A percentile compares a stretch with the other conserved stretches of the same genome.
These are phyloP conservation scores for Incumbomyces lentus DNA, from an alignment of 2,329 filamentous ascomycete species.

Conservation along the genomic window DNA sequence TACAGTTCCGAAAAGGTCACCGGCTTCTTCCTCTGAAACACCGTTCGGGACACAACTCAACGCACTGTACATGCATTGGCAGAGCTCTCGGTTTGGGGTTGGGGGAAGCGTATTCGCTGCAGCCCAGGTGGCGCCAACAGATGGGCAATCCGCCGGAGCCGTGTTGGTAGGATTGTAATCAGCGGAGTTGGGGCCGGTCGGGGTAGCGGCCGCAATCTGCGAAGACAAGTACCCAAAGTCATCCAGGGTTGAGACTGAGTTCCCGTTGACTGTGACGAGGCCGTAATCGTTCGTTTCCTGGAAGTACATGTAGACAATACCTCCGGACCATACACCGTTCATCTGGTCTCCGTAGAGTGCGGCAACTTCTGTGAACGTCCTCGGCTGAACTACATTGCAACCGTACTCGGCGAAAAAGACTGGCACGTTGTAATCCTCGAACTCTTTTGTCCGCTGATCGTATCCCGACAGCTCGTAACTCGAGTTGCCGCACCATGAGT, in stretches of 20 bases:
- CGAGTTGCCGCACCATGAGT: constrained; percentile 94
- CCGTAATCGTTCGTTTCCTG: constrained; percentile 81
- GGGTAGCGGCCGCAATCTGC: constrained; percentile 59
- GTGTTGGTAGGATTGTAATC: constrained; percentile 67
- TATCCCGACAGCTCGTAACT: constrained; percentile 69
- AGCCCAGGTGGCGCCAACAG: constrained; percentile 54
- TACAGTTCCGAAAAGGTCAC: constrained; percentile 53
- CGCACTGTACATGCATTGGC: constrained; percentile 72
- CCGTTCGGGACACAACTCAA: constrained; percentile 58
- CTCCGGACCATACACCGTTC: constrained; percentile 81
- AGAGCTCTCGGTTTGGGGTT: constrained; percentile 65
- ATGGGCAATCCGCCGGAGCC: constrained; percentile 60
- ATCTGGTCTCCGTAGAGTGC: constrained; percentile 73
- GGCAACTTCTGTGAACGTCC: constrained; percentile 74
- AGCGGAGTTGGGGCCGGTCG: constrained; percentile 50
- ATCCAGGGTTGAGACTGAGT: constrained; percentile 53
- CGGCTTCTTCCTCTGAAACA: constrained; percentile 50
- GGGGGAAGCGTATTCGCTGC: constrained; percentile 66
- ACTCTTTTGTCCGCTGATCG: constrained; percentile 72
- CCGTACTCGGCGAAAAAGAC: constrained; percentile 99
- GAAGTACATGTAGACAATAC: constrained; percentile 99
- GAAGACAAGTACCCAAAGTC: constrained; percentile 66
- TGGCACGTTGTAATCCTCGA: constrained; percentile 78
- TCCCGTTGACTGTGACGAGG: constrained; percentile 51
- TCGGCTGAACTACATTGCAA: constrained; percentile 66